Evolutionary conservation across 306 rosid species (phyloP).

Genomic region (Quercus agrifolia): DNA sequence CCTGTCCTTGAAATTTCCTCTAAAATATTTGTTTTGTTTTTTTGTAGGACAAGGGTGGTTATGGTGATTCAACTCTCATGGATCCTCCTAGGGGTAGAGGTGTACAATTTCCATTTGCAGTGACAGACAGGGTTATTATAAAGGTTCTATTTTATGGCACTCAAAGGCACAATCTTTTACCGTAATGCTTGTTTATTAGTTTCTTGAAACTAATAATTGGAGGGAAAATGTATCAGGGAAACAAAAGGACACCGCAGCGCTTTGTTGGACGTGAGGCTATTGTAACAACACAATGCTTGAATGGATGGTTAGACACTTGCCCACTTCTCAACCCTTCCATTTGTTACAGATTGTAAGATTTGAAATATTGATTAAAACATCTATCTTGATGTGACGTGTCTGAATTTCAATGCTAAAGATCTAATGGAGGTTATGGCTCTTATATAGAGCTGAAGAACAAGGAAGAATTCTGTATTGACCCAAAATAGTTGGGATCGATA

Average conservation of each 20-base stretch:
- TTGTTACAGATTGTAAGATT: background rate
- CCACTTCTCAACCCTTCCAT: background rate
- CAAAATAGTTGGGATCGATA: background rate
- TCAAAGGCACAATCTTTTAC: conserved; percentile 4
- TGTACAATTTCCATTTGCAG: conserved; percentile 95
- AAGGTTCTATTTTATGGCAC: conserved; percentile 46
- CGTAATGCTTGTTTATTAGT: conserved; percentile 4
- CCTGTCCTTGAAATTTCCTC: conserved; percentile 15
- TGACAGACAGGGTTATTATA: conserved; percentile 86
- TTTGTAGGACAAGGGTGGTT: conserved; percentile 71
- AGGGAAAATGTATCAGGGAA: conserved; percentile 63
- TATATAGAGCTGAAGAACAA: background rate
- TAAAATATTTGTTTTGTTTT: conserved; percentile 24
- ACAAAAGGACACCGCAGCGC: conserved; percentile 96
- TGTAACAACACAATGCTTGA: conserved; percentile 97
- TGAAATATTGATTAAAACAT: conserved; percentile 3
- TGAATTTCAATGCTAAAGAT: background rate
- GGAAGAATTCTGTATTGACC: background rate
- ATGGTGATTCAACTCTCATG: conserved; percentile 58
- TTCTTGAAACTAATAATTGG: conserved; percentile 22
- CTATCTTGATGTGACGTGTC: conserved; percentile 5
- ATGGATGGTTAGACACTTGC: conserved; percentile 81
- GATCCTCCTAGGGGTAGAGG: conserved; percentile 80
- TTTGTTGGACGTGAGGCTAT: conserved; percentile 98
- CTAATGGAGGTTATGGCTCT: background rate